These are phyloP conservation scores for Achaetomiella virescens DNA, from an alignment of 495 filamentous ascomycete genomes.

Conservation along the genomic window DNA sequence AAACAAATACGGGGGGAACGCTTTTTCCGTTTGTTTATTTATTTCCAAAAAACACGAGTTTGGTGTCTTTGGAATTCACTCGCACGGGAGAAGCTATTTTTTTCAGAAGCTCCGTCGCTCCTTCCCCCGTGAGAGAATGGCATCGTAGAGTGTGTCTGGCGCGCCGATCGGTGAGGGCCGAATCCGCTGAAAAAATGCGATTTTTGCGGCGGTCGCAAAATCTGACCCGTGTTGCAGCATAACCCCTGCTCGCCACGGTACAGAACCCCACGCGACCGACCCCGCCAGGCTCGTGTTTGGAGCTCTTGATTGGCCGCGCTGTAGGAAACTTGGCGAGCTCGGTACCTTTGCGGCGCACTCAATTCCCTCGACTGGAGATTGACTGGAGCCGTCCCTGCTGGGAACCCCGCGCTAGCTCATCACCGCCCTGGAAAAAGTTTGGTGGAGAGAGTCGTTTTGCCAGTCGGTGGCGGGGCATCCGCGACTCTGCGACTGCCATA, in stretches of 20 bases:
- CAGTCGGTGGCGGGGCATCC: conserved; percentile 20
- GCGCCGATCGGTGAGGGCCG: not conserved
- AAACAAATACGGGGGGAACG: not conserved
- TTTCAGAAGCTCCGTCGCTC: conserved; percentile 3
- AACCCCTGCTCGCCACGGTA: conserved; percentile 4
- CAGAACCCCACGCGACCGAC: conserved; percentile 4
- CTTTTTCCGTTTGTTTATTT: conserved; percentile 17
- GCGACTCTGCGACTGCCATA: not conserved
- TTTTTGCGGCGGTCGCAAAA: conserved; percentile 12
- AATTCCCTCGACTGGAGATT: not conserved
- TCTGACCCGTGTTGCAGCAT: not conserved
- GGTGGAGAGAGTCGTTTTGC: conserved; percentile 10
- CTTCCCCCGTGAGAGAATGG: not conserved
- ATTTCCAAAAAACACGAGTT: not conserved
- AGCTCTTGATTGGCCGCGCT: conserved; percentile 26
- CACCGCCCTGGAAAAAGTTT: conserved; percentile 19
- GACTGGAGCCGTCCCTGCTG: too few relatives aligned
- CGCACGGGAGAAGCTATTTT: conserved; percentile 8
- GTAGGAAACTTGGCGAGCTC: conserved; percentile 13
- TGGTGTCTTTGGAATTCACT: conserved; percentile 1
- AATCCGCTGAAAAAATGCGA: conserved; percentile 17
- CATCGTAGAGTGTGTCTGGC: not conserved
- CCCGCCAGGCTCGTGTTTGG: conserved; percentile 10
- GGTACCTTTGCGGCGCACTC: not conserved
- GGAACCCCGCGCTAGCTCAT: conserved; percentile 20